Percentiles rank a stretch among this genome's conserved stretches.
Conservation (phyloP, 1,284 basidiomycete genomes). For the Singerocomus rubriflavus region DNA sequence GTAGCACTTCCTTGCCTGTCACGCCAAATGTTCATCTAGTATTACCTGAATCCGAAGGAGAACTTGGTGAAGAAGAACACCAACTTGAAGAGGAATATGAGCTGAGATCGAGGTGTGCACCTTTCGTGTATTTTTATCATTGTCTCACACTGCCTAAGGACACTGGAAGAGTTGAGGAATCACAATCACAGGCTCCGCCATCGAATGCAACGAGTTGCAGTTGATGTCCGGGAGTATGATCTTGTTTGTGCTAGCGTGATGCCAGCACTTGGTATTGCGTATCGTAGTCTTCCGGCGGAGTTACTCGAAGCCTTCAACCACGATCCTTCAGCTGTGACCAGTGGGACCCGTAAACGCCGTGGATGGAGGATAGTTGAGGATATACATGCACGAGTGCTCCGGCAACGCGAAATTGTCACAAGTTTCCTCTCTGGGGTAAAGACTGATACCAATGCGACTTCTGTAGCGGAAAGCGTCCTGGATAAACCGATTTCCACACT, state of each 20-base stretch:
- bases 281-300: conserved; percentile 53
- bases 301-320: conserved; percentile 69
- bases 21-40: conserved; percentile 4
- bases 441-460: conserved; percentile 15
- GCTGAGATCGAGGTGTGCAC: conserved; percentile 51
- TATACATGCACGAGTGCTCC: conserved; percentile 55
- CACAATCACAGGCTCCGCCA: conserved; percentile 66
- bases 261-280: conserved; percentile 44
- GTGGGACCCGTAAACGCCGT: conserved; percentile 50
- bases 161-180: conserved; percentile 51
- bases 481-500: conserved; percentile 52
- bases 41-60: conserved; percentile 35
- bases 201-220: conserved; percentile 60
- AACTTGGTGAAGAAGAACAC: conserved; percentile 46
- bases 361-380: conserved; percentile 73
- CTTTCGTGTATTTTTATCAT: conserved; percentile 13
- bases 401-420: conserved; percentile 56
- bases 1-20: conserved; percentile 27
- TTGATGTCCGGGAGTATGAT: conserved; percentile 61
- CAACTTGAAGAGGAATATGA: conserved; percentile 55
- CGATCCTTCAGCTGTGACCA: conserved; percentile 69
- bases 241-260: conserved; percentile 49
- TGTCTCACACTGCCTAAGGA: conserved; percentile 36
- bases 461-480: conserved; percentile 43
- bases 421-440: conserved; percentile 41